Base-by-base conservation (phyloP, 2,329 filamentous ascomycete genomes). In the Aspergillus viridinutans region DNA sequence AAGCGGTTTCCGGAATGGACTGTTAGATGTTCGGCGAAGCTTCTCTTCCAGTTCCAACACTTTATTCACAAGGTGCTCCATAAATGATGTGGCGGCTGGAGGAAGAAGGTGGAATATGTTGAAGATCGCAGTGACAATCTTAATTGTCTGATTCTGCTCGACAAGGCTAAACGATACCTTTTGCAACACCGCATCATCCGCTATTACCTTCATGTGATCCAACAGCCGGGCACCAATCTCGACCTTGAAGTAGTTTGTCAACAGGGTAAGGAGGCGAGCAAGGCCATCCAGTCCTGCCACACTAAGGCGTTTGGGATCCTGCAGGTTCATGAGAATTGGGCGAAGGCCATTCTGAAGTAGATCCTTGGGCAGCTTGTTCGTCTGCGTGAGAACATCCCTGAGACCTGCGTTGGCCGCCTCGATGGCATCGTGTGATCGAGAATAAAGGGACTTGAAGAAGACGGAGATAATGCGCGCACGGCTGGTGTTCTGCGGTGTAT, bases 241-340 rank as follows among this genome's bases (percentile, higher is more conserved):
- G 0, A 97, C 92, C 75, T 99, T 99, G 77, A 99, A 99, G 73
- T 99, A 99, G 58, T 94, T 97, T 0, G 93, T 99, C 20, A 99
- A 80, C 1, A 99, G 81, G 61, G 94, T 93, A 58, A 99, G 76
- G 1, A 99, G 81, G 42, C 93, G 86, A 20, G 92, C 92, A 32
- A 99, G 79, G 26, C 96, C 96, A 70, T 97, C 92, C 4, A 99
- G 80, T 2, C 92, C 92, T 66, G 92, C 89, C 0, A 93, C 90
- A 21, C 87, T 96, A 21, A 99, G 80, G 56, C 93, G 88, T 72
- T 96, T 91, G 0, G 93, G 90, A 69, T 99, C 94, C 63, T 96
- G 93, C 3, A 99, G 83, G 69, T 96, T 99, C 70, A 96, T 92
- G 38, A 99, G 77, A n/a, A 99, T 96, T 0, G 94, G 94, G 5